Evolutionary conservation across 139 green algal species (phyloP).

Genomic region (Chlamydomonas incerta): DNA sequence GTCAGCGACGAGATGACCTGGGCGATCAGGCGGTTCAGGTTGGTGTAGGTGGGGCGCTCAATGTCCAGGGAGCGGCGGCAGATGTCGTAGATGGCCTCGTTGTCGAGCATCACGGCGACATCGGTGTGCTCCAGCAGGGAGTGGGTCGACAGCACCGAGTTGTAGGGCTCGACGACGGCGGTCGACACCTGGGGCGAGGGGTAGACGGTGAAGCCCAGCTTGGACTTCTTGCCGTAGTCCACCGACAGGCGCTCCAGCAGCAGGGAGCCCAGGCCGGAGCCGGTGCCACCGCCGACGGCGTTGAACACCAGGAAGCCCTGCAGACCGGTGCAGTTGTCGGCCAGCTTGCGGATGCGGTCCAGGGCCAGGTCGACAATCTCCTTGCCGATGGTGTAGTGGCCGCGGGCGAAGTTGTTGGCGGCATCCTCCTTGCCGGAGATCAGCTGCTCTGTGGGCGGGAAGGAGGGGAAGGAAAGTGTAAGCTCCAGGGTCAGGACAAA

Average conservation of each 20-base stretch:
- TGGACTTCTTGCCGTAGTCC: slow-evolving; percentile 99
- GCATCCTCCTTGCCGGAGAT: slow-evolving; percentile 95
- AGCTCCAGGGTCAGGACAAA: too few relatives aligned
- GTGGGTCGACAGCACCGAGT: slow-evolving; percentile 97
- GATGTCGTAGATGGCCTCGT: slow-evolving; percentile 98
- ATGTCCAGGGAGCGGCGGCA: slow-evolving; percentile 97
- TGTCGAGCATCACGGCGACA: slow-evolving; percentile 97
- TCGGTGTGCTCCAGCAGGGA: slow-evolving; percentile 98
- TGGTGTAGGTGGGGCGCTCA: slow-evolving; percentile 97
- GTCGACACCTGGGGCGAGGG: slow-evolving; percentile 95
- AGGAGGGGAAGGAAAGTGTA: background rate
- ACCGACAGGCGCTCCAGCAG: slow-evolving; percentile 97
- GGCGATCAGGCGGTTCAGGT: slow-evolving; percentile 92
- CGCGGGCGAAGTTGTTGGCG: slow-evolving; percentile 79
- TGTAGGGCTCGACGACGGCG: slow-evolving; percentile 97
- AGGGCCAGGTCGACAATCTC: slow-evolving; percentile 97
- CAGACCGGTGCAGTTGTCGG: slow-evolving; percentile 97
- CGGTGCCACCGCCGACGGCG: slow-evolving; percentile 94
- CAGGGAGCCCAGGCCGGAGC: slow-evolving; percentile 95
- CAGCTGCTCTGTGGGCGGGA: slow-evolving; percentile 87
- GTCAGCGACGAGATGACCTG: slow-evolving; percentile 98
- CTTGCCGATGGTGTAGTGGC: slow-evolving; percentile 96
- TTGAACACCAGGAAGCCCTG: slow-evolving; percentile 99
- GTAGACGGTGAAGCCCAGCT: slow-evolving; percentile 98
- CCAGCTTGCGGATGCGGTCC: slow-evolving; percentile 94